Percentiles rank a stretch among this genome's conserved stretches.
Conservation (phyloP, 768 basidiomycete species). For the Phaffia australis region DNA sequence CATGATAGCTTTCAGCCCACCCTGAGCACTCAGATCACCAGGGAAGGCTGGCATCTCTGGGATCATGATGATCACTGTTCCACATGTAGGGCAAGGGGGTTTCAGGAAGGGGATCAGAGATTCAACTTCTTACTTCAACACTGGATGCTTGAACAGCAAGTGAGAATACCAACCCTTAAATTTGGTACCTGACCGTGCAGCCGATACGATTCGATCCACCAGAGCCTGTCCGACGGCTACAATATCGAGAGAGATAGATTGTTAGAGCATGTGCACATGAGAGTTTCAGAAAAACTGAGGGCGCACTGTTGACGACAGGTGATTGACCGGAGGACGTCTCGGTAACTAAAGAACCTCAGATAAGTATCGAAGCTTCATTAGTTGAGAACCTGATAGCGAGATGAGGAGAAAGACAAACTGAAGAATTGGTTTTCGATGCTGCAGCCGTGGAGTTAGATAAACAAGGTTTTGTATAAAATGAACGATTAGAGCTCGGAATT, state of each 20-base stretch:
- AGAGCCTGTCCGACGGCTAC: conserved; percentile 66
- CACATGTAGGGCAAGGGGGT: not conserved
- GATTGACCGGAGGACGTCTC: not conserved
- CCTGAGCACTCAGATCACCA: conserved; percentile 61
- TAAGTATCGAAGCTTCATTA: conserved; percentile 24
- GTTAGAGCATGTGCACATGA: not conserved
- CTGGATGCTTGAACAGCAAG: not conserved
- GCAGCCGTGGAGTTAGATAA: too few species aligned
- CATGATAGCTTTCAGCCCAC: conserved; percentile 56
- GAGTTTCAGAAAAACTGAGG: not conserved
- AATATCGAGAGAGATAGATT: not conserved
- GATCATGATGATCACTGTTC: conserved; percentile 65
- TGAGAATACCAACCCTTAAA: conserved; percentile 52
- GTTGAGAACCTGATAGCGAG: not conserved
- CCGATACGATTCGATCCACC: conserved; percentile 72
- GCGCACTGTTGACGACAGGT: not conserved
- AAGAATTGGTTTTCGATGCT: conserved; percentile 50
- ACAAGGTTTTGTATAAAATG: too few species aligned
- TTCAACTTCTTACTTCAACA: not conserved
- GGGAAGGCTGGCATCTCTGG: conserved; percentile 88
- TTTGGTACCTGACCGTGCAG: conserved; percentile 55
- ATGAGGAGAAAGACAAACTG: too few species aligned
- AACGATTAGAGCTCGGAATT: too few species aligned
- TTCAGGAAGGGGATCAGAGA: not conserved
- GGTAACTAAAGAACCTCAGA: not conserved